These are phyloP conservation scores for Thalassiosira hispida DNA, from an alignment of 352 stramenopile species.

Conservation along the genomic window DNA sequence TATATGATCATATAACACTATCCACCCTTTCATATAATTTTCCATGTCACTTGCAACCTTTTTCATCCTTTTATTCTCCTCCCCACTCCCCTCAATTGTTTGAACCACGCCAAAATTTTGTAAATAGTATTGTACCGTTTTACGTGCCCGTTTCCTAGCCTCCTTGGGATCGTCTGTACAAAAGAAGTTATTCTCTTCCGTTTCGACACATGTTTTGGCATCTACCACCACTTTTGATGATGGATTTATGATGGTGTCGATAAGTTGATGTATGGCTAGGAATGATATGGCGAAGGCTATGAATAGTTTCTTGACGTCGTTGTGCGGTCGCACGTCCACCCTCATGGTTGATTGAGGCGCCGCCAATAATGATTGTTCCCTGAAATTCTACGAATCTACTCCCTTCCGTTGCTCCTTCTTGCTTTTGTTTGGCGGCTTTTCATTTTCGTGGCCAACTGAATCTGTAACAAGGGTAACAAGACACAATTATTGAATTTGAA, in stretches of 20 bases:
- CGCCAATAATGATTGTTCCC: no score
- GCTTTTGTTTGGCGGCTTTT: no score
- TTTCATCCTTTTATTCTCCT: constrained; percentile 1
- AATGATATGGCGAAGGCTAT: neutral
- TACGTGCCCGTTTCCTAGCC: neutral
- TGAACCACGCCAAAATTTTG: neutral
- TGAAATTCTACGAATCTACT: no score
- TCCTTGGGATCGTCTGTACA: constrained; percentile 1
- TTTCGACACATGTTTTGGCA: constrained; percentile 9
- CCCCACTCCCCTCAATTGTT: neutral
- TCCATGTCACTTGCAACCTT: neutral
- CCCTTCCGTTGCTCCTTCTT: no score
- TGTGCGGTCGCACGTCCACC: no score
- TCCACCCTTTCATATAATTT: constrained; percentile 5
- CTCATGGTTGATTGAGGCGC: no score
- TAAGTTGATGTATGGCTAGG: neutral
- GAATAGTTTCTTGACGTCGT: constrained; percentile 1
- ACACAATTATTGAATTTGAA: no score
- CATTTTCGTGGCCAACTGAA: no score
- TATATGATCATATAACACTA: neutral
- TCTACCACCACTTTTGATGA: neutral
- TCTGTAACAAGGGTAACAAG: no score
- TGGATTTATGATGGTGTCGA: neutral
- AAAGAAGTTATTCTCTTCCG: constrained; percentile 1
- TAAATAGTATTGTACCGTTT: neutral